Conservation (phyloP, 768 basidiomycete genomes). For the Pleurotus ostreatus region DNA sequence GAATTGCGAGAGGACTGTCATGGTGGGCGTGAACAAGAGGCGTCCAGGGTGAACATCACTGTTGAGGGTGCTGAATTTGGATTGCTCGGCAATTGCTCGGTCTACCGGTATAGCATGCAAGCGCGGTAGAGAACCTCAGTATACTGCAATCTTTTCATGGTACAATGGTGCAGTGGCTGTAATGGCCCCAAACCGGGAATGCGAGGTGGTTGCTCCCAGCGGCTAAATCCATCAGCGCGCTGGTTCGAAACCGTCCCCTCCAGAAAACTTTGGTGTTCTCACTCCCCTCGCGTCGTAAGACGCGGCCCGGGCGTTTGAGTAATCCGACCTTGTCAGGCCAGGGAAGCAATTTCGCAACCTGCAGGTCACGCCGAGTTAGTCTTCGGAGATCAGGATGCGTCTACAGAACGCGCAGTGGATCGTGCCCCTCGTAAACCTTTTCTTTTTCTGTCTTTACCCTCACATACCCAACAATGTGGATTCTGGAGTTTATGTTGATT, state of each 20-base stretch:
- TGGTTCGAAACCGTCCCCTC: conserved; percentile 93
- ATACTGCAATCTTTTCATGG: conserved; percentile 12
- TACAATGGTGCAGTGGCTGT: conserved; percentile 71
- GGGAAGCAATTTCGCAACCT: conserved; percentile 93
- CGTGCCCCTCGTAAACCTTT: conserved; percentile 81
- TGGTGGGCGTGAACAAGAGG: conserved; percentile 14
- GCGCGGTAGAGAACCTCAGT: too few species aligned
- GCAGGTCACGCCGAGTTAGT: conserved; percentile 88
- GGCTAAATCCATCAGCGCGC: conserved; percentile 68
- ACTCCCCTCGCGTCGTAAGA: conserved; percentile 63
- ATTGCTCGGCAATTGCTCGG: not conserved
- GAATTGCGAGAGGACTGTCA: conserved; percentile 36
- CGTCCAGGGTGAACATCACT: not conserved
- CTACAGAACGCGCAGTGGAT: conserved; percentile 78
- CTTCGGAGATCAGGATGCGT: conserved; percentile 84
- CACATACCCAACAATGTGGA: too few species aligned
- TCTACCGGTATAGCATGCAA: too few species aligned
- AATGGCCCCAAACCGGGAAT: conserved; percentile 80
- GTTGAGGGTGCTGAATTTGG: not conserved
- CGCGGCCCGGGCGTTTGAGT: conserved; percentile 66
- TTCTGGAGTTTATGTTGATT: too few species aligned
- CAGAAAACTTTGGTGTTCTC: conserved; percentile 86
- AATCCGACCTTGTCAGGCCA: conserved; percentile 81
- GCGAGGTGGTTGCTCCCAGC: conserved; percentile 62
- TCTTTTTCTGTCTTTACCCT: not conserved